Evolutionary conservation across 2,329 filamentous ascomycete genomes (phyloP), one percentile per base, ranked within the genome.

Genomic region (Boeremia lycopersici): DNA sequence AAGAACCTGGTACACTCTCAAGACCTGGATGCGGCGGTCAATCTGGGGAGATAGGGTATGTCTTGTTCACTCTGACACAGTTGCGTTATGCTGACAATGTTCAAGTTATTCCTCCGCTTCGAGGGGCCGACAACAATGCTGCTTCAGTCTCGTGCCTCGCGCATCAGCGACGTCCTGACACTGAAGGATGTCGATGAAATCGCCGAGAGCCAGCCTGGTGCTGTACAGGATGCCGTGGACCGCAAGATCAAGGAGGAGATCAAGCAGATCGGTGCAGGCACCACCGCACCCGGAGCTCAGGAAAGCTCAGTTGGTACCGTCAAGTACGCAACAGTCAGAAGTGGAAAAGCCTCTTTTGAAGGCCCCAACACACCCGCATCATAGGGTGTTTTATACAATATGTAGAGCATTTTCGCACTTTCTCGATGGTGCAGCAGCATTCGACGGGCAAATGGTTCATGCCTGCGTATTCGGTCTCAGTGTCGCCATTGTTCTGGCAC

Each of bases 11-110:
- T 90, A 89, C 74, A 84, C 79, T 33, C 62, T 96, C 17, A 86
- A 91, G 56, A 96, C 92, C 0, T 87, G 88, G 78, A 81, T 88
- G 36, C 84, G 93, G 56, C 85, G 90, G 68, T 90, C 90, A 1
- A 89, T 99, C 52, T 98, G 92, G 91, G 95, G 95, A 19, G 95
- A 99, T 72, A 80, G 93, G 59, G 85, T 87, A 78, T 65, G 79
- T 65, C 19, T 19, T 42, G 12, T 6, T 4, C 10, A 45, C 38
- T 58, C 30, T 13, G n/a, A 13, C 11, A 12, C 3, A 53, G 13
- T 17, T 25, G 17, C 35, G 51, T 29, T 28, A 33, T 11, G 38
- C 62, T 70, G 56, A 71, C 44, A 29, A 11, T 9, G 13, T 0
- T 35, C 10, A 57, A 86, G 76, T 81, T 98, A 25, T 98, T 98